phyloP scores from a whole-genome alignment of 805 yeast genomes.

The Pichia occidentalis region DNA sequence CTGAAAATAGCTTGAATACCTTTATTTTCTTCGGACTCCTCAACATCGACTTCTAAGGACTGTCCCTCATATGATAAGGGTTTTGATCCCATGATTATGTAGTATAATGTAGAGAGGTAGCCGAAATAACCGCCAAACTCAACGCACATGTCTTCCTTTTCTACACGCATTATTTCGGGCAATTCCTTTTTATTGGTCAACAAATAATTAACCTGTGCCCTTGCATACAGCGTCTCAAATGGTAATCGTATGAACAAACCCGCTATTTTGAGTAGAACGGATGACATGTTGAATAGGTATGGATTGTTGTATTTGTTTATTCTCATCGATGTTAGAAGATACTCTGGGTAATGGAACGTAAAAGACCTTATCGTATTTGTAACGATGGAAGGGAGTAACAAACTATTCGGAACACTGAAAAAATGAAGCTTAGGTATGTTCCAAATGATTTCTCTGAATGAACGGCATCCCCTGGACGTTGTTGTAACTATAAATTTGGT shows the following conservation, averaged over 20 bases:
- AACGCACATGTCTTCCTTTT: conserved; percentile 48
- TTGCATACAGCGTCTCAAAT: conserved; percentile 74
- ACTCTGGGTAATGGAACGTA: conserved; percentile 34
- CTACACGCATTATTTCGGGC: conserved; percentile 40
- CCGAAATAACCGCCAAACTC: conserved; percentile 52
- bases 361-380: conserved; percentile 26
- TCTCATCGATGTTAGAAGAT: conserved; percentile 55
- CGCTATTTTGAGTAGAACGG: conserved; percentile 52
- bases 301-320: conserved; percentile 65
- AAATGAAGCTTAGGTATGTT: conserved; percentile 37
- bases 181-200: conserved; percentile 28
- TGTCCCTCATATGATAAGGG: conserved; percentile 24
- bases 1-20: conserved; percentile 57
- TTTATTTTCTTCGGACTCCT: conserved; percentile 34
- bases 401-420: conserved; percentile 46
- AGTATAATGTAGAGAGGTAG: conserved; percentile 46
- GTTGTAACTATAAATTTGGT: conserved; percentile 66
- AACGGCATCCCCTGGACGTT: conserved; percentile 41
- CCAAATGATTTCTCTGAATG: conserved; percentile 63
- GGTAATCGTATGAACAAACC: conserved; percentile 79
- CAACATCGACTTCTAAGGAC: conserved; percentile 25
- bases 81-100: conserved; percentile 34
- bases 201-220: conserved; percentile 73
- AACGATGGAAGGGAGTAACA: conserved; percentile 57
- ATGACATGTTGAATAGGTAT: conserved; percentile 47